A percentile compares a stretch with the other conserved stretches of the same genome.
phyloP scores from a whole-genome alignment of 345 rosid genomes.

The Combretum micranthum region DNA sequence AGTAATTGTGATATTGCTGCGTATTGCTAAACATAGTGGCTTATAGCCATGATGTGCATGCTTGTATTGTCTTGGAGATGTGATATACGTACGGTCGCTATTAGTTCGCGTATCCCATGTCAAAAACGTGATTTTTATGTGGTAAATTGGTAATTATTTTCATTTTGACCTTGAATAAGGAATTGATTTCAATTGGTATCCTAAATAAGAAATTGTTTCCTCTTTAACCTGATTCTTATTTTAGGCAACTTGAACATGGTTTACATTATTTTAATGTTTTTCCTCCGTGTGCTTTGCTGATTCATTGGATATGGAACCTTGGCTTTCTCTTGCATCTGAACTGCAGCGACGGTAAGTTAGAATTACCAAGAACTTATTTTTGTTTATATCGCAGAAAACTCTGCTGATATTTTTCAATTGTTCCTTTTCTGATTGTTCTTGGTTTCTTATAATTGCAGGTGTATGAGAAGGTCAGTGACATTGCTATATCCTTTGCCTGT shows the following conservation, averaged over 20 bases:
- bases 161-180: too few species aligned
- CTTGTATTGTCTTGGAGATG: too few species aligned
- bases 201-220: too few species aligned
- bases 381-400: conserved; percentile 1
- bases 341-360: conserved; percentile 74
- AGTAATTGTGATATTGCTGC: too few species aligned
- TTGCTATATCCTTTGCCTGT: neutral
- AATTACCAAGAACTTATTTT: conserved; percentile 6
- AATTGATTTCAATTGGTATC: too few species aligned
- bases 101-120: too few species aligned
- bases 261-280: conserved; percentile 13
- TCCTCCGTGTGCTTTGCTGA: conserved; percentile 16
- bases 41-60: too few species aligned
- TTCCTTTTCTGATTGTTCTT: conserved; percentile 15
- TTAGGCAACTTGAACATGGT: neutral
- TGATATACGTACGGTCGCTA: too few species aligned
- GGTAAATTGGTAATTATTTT: too few species aligned
- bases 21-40: too few species aligned
- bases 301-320: conserved; percentile 22
- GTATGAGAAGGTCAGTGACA: conserved; percentile 72
- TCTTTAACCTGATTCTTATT: too few species aligned
- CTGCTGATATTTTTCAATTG: neutral
- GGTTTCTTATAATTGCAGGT: conserved; percentile 45
- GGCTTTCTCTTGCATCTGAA: conserved; percentile 25
- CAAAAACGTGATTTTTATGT: too few species aligned